Evolutionary conservation across 2,329 filamentous ascomycete species (phyloP).

Genomic region (Pyricularia sp.): DNA sequence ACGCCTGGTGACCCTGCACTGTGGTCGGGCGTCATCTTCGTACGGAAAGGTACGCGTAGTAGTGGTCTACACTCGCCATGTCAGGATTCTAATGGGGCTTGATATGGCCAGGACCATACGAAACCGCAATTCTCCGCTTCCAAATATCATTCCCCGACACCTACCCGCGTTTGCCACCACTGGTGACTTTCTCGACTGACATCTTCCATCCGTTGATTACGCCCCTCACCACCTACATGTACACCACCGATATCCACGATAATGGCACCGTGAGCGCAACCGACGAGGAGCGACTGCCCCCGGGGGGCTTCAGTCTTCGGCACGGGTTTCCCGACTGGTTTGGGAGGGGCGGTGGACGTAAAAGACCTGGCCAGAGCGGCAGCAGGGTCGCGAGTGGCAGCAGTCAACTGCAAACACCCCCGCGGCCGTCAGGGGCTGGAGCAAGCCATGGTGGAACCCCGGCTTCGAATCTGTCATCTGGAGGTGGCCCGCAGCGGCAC

Average conservation of each 20-base stretch:
- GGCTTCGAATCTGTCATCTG: slow-evolving; percentile 8
- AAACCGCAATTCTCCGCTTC: slow-evolving; percentile 76
- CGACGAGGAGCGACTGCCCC: slow-evolving; percentile 70
- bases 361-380: slow-evolving; percentile 6
- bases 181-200: slow-evolving; percentile 80
- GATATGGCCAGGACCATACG: slow-evolving; percentile 61
- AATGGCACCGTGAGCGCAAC: slow-evolving; percentile 69
- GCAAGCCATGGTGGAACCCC: slow-evolving; percentile 17
- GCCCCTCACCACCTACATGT: slow-evolving; percentile 87
- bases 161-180: slow-evolving; percentile 68
- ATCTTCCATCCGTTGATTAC: slow-evolving; percentile 92
- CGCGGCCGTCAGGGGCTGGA: slow-evolving; percentile 12
- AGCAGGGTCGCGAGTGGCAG: slow-evolving; percentile 6
- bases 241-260: slow-evolving; percentile 65
- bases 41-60: slow-evolving; percentile 57
- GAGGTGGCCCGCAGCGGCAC: slow-evolving; percentile 15
- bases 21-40: slow-evolving; percentile 87
- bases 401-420: slow-evolving; percentile 9
- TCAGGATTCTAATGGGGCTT: not conserved
- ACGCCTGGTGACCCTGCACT: slow-evolving; percentile 67
- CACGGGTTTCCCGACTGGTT: slow-evolving; percentile 92
- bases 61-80: not conserved
- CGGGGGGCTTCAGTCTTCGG: slow-evolving; percentile 78
- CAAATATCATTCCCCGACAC: slow-evolving; percentile 73
- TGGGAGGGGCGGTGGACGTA: slow-evolving; percentile 38